Base-by-base conservation (phyloP, 2,329 filamentous ascomycete species). In the Pseudofabraea citricarpa region DNA sequence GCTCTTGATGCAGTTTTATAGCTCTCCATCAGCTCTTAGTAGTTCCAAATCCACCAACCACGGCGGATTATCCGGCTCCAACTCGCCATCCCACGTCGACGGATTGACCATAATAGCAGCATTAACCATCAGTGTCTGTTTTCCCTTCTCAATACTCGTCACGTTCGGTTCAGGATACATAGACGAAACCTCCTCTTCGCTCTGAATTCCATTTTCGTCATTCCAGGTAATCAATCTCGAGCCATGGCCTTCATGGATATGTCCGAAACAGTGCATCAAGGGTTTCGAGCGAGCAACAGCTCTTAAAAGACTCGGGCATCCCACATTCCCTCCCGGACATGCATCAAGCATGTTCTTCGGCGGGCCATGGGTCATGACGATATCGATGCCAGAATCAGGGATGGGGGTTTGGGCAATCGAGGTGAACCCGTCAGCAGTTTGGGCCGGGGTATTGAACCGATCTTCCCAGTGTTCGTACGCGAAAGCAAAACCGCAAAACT, bases 221-320 rank as follows among this genome's bases (percentile, higher is more conserved):
- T 35, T 51, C 49, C 78, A 83, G 1, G 62, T 59, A 0, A 76
- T 68, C 3, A 75, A 48, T 43, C 70, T 72, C 0, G 67, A 71
- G 3, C 79, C 80, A 76, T 77, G 83, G 0, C 66, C 69, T 49
- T 77, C 72, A 53, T 79, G 76, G n/a, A 79, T 72, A 47, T 79
- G 77, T 0, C 76, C 75, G 46, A 79, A 79, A 54, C 74, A 79
- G 54, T 78, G 73, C 3, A 79, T 49, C 10, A 55, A 55, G 1
- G 76, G 75, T 20, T 60, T 63, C 1, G 68, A 64, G 0, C 53
- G 52, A 2, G 64, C 62, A 0, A 78, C 51, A 1, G 74, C 69
- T 0, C 53, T 55, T 41, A 75, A 68, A 3, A 79, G 64, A 9
- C 64, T 41, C 0, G 53, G 49, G 47, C 72, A 72, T 16, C 76